phyloP scores from a whole-genome alignment of 768 basidiomycete species.

The Russula ochroleuca region DNA sequence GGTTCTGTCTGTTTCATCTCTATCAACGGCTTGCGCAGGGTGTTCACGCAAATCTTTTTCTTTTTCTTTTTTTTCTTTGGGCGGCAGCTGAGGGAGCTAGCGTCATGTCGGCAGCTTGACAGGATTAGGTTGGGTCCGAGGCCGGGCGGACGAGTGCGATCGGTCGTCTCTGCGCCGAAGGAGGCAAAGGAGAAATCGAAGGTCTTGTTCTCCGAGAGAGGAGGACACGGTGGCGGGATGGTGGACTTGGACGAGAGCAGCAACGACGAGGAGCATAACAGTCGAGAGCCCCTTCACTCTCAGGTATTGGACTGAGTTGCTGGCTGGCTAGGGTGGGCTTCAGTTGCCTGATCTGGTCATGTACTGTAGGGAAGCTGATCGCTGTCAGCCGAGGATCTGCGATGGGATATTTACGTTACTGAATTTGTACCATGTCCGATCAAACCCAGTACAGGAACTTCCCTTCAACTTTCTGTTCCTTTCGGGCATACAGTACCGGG shows the following conservation, averaged over 20 bases:
- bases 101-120: conserved; percentile 47
- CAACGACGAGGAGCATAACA: not conserved
- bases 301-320: not conserved
- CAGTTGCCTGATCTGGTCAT: not conserved
- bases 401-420: not conserved
- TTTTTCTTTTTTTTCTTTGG: not conserved
- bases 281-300: not conserved
- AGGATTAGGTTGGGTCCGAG: conserved; percentile 56
- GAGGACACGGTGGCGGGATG: conserved; percentile 6
- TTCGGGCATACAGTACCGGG: too few species aligned
- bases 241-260: conserved; percentile 34
- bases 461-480: too few species aligned
- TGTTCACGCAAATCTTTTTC: not conserved
- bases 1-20: conserved; percentile 38
- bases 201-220: not conserved
- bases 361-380: not conserved
- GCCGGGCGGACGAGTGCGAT: conserved; percentile 61
- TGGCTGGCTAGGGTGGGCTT: not conserved
- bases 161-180: conserved; percentile 47
- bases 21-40: not conserved
- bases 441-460: not conserved
- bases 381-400: not conserved
- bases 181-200: conserved; percentile 16
- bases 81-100: conserved; percentile 52
- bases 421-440: not conserved